Base-by-base conservation (phyloP, 768 basidiomycete genomes). In the Tricholoma matsutake region DNA sequence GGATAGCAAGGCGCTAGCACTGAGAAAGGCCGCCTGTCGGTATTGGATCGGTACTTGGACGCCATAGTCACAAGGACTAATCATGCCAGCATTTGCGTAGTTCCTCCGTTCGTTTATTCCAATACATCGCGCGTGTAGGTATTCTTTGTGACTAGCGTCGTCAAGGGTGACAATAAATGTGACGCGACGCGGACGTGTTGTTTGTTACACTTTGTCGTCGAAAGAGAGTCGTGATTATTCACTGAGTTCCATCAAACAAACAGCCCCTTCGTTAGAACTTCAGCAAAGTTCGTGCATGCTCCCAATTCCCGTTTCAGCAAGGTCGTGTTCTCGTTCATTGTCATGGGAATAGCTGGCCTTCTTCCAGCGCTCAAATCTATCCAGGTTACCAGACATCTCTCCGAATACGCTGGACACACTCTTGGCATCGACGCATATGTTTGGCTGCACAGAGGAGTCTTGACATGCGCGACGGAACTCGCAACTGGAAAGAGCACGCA, bases 341-440 rank as follows among this genome's bases (percentile, higher is more conserved):
- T 5, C 10, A 97, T 98, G 96, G 96, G 96, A 29, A 98, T 98
- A 60, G 83, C 87, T 60, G 96, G 96, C 11, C 82, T 98, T 18
- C 76, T 98, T 34, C 92, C 94, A 32, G 83, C 96, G 25, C 84
- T 98, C 63, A 96, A 94, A 79, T 85, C 92, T 45, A 96, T 97
- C 37, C 92, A 96, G 69, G 84, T 82, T 58, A 84, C 82, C 60
- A 84, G 79, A 60, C 88, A 92, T 65, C 82, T 98, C 58, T 88
- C 86, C 3, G 91, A 95, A 59, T 94, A 89, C 69, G 74, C 84
- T 51, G 94, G 92, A 13, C 86, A 94, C 71, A 92, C 88, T 2
- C 75, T 98, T 35, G 96, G 92, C 0, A 88, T 98, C 41, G 96
- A 98, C 77, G 96, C 88, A 43, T 99, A 99, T 72, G 95, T 94